Evolutionary conservation across 2,329 filamentous ascomycete genomes (phyloP).

Genomic region (Stachybotrys echinatus): DNA sequence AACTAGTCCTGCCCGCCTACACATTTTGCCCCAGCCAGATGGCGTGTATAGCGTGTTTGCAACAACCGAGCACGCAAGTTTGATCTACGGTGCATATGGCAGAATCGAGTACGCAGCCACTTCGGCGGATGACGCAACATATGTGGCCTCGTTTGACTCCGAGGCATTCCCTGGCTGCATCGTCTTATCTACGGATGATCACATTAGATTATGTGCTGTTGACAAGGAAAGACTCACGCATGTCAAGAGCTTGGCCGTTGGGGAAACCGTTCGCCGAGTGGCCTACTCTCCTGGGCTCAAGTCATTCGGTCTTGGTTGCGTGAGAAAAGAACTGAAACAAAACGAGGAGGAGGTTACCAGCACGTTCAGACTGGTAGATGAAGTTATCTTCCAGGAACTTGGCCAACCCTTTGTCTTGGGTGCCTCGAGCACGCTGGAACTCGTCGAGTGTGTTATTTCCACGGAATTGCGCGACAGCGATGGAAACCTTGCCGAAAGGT

Average conservation of each 20-base stretch:
- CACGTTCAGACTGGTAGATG: constrained; percentile 85
- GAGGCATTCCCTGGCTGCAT: constrained; percentile 77
- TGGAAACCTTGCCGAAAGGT: constrained; percentile 63
- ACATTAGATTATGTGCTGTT: constrained; percentile 74
- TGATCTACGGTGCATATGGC: constrained; percentile 87
- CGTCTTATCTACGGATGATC: constrained; percentile 69
- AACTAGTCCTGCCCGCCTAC: constrained; percentile 77
- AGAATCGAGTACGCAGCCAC: constrained; percentile 90
- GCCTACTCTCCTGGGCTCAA: constrained; percentile 77
- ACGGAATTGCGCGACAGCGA: constrained; percentile 60
- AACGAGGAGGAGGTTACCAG: constrained; percentile 73
- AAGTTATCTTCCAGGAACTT: constrained; percentile 77
- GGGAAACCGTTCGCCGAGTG: constrained; percentile 79
- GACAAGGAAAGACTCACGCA: constrained; percentile 86
- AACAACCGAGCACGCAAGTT: constrained; percentile 86
- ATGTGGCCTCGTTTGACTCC: constrained; percentile 76
- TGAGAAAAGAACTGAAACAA: constrained; percentile 64
- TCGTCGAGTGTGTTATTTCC: constrained; percentile 80
- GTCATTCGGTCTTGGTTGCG: constrained; percentile 82
- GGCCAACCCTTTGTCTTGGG: constrained; percentile 62
- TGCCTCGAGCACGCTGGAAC: constrained; percentile 48
- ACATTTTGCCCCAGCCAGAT: constrained; percentile 64
- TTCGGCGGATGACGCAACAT: constrained; percentile 78
- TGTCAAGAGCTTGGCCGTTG: constrained; percentile 71
- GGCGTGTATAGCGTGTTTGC: constrained; percentile 79